These are phyloP conservation scores for Ogataea populi-albae DNA, from an alignment of 805 yeast genomes.

Conservation along the genomic window DNA sequence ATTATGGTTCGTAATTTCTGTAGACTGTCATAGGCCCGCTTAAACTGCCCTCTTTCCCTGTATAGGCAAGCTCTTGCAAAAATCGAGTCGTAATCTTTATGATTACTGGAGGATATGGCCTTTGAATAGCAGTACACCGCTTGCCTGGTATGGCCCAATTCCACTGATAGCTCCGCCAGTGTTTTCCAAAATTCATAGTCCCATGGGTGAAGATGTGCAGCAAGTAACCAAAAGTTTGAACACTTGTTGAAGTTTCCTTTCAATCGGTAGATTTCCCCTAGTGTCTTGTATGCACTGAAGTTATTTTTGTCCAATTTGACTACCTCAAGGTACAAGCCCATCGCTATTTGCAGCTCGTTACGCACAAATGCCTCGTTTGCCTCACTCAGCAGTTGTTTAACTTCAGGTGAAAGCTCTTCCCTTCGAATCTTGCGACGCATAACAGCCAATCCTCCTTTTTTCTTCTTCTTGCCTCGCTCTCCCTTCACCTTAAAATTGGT, in stretches of 20 bases:
- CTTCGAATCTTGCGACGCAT: conserved; percentile 39
- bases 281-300: conserved; percentile 79
- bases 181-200: conserved; percentile 77
- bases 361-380: conserved; percentile 82
- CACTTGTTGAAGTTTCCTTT: conserved; percentile 69
- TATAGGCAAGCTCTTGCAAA: conserved; percentile 66
- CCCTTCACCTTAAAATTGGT: conserved; percentile 56
- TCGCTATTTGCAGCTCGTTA: conserved; percentile 58
- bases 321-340: conserved; percentile 60
- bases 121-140: conserved; percentile 76
- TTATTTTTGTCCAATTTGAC: conserved; percentile 74
- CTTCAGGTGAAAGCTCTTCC: conserved; percentile 66
- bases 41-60: conserved; percentile 60
- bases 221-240: conserved; percentile 77
- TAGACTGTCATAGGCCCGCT: conserved; percentile 73
- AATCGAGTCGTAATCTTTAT: conserved; percentile 52
- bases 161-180: conserved; percentile 66
- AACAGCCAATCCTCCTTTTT: conserved; percentile 36
- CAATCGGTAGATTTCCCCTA: conserved; percentile 77
- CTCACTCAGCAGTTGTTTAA: conserved; percentile 57
- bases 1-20: conserved; percentile 52
- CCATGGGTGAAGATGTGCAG: conserved; percentile 72
- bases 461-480: conserved; percentile 33
- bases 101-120: conserved; percentile 46
- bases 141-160: conserved; percentile 66